Percentiles rank a stretch among this genome's conserved stretches.
These are phyloP conservation scores for Fusarium beomiforme DNA, from an alignment of 2,329 filamentous ascomycete genomes.

Conservation along the genomic window DNA sequence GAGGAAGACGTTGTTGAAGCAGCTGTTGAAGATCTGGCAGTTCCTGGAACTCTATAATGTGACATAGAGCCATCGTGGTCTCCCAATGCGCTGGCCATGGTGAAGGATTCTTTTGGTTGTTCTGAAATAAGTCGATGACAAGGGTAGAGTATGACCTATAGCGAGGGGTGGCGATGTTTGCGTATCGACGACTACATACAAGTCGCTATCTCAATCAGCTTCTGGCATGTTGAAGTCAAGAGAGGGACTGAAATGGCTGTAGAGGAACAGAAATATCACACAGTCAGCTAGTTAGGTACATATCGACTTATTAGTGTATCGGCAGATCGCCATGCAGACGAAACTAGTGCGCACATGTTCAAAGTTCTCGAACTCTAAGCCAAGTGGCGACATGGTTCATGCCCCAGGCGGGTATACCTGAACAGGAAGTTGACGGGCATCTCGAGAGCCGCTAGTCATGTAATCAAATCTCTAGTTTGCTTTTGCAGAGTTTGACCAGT, in stretches of 20 bases:
- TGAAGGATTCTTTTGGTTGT: not conserved
- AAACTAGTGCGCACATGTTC: conserved; percentile 15
- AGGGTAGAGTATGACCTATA: not conserved
- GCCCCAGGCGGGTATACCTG: conserved; percentile 23
- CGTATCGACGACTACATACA: not conserved
- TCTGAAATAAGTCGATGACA: not conserved
- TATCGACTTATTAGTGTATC: conserved; percentile 9
- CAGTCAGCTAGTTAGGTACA: conserved; percentile 1
- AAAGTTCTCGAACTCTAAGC: conserved; percentile 15
- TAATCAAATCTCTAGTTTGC: conserved; percentile 20
- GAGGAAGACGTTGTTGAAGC: conserved; percentile 27
- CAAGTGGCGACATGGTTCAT: conserved; percentile 27
- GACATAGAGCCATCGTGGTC: conserved; percentile 8
- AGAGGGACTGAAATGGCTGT: not conserved
- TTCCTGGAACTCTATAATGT: conserved; percentile 20
- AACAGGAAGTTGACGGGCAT: conserved; percentile 30
- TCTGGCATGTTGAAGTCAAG: not conserved
- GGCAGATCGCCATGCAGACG: conserved; percentile 28
- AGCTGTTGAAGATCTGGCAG: conserved; percentile 24
- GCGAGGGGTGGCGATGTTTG: not conserved
- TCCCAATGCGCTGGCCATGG: conserved; percentile 16
- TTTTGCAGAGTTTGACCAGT: conserved; percentile 7
- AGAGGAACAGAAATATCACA: conserved; percentile 14
- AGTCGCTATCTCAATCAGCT: conserved; percentile 2
- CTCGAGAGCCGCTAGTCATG: conserved; percentile 23